Evolutionary conservation across 345 rosid species (phyloP), one percentile per base, ranked within the genome.

Genomic region (Aurinia saxatilis): DNA sequence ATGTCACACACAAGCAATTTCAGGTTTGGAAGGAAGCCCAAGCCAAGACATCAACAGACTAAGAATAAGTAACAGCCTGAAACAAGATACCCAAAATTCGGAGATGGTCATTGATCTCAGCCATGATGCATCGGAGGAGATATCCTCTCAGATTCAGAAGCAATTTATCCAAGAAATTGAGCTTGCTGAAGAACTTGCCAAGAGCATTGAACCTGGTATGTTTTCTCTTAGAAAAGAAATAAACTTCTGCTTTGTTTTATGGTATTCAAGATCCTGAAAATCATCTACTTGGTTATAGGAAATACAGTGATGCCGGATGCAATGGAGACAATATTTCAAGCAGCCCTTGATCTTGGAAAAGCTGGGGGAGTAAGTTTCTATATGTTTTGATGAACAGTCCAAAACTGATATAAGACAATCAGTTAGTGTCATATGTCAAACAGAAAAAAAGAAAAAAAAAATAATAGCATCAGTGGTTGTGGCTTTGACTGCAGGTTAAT

Each of bases 1-100:
- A 66, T 87, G 97, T 78, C 99, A 93, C 73, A 65, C 99, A 16
- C 89, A 78, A 72, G 96, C 96, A 79, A 89, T 90, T 45, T 90
- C 97, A 60, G 95, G 83, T 44, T 78, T 76, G 68, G 95, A 87
- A 82, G 96, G 85, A 78, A 90, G 85, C 70, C 90, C 93, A 31
- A 78, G 66, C 69, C 81, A 56, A 60, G 89, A 80, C 55, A 75
- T 47, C 53, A 41, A 50, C 42, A 79, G 78, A 70, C 75, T 70
- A 72, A 79, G 84, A 67, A 68, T 77, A 41, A 75, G 77, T 72
- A 74, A 66, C 71, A 54, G 73, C 78, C 83, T 74, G 65, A 85
- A 77, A 75, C 73, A 68, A 23, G 77, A 71, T 56, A 74, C 74
- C 56, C 70, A 80, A 10, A 77, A 77, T 50, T 38, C 35, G 49